A percentile compares a stretch with the other conserved stretches of the same genome.
phyloP scores from a whole-genome alignment of 2,329 filamentous ascomycete genomes.

The Penicillium sp. region DNA sequence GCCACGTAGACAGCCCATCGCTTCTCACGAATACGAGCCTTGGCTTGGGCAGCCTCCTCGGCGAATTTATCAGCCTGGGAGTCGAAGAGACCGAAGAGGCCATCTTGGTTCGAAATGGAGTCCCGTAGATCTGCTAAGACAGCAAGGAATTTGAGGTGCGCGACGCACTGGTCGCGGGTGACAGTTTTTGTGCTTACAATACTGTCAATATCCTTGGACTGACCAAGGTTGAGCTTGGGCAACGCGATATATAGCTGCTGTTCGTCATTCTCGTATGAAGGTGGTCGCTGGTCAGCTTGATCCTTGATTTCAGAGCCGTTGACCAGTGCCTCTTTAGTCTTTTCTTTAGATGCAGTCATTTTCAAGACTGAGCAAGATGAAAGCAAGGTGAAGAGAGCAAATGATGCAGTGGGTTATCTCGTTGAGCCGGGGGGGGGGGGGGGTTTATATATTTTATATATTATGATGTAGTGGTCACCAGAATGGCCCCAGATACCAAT shows the following conservation, averaged over 20 bases:
- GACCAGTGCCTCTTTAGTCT: slow-evolving; percentile 9
- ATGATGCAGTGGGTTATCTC: not conserved
- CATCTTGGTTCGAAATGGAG: slow-evolving; percentile 65
- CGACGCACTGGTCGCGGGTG: slow-evolving; percentile 61
- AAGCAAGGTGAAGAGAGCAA: not conserved
- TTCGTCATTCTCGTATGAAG: slow-evolving; percentile 25
- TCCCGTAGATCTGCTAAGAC: slow-evolving; percentile 69
- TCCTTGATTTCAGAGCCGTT: not conserved
- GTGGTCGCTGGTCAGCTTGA: slow-evolving; percentile 19
- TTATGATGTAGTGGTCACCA: not conserved
- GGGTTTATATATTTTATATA: not conserved
- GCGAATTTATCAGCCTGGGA: slow-evolving; percentile 38
- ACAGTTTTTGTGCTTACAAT: slow-evolving; percentile 18
- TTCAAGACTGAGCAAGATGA: not conserved
- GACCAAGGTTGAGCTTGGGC: slow-evolving; percentile 27
- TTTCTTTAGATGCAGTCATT: slow-evolving; percentile 15
- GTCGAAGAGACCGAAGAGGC: slow-evolving; percentile 66
- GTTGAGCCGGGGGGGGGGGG: not conserved
- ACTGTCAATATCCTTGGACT: not conserved
- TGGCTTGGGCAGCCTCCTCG: slow-evolving; percentile 42
- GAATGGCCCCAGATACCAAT: not conserved
- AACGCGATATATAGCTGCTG: slow-evolving; percentile 13
- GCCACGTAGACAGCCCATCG: slow-evolving; percentile 70
- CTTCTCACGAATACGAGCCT: slow-evolving; percentile 65
- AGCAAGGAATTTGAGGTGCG: slow-evolving; percentile 72